These are phyloP conservation scores for Neurospora hispaniola DNA, from an alignment of 495 filamentous ascomycete species.

Conservation along the genomic window DNA sequence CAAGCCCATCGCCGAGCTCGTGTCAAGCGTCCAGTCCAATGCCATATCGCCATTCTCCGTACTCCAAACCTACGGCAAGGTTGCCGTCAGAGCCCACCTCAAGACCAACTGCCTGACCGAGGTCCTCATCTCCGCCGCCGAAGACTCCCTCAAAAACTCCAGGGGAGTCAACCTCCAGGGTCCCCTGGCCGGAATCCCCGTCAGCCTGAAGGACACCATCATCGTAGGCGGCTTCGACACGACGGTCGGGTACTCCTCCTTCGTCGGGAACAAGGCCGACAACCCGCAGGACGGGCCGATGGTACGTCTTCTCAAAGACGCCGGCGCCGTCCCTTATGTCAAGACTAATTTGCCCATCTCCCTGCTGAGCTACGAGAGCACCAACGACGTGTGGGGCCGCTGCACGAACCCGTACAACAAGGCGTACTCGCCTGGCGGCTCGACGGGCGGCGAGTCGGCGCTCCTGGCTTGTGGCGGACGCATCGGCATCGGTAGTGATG, in stretches of 20 bases:
- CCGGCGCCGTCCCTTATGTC: slow-evolving; percentile 90
- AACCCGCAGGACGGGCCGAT: slow-evolving; percentile 56
- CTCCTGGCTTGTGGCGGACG: slow-evolving; percentile 77
- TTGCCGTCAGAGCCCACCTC: slow-evolving; percentile 72
- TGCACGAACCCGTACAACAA: slow-evolving; percentile 74
- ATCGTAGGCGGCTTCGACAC: slow-evolving; percentile 79
- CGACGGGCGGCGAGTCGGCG: slow-evolving; percentile 81
- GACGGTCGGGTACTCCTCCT: slow-evolving; percentile 69
- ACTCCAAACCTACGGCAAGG: slow-evolving; percentile 81
- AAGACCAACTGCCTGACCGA: slow-evolving; percentile 91
- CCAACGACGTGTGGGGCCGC: slow-evolving; percentile 81
- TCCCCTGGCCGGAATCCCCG: slow-evolving; percentile 79
- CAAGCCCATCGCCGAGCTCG: slow-evolving; percentile 66
- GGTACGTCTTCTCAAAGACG: slow-evolving; percentile 73
- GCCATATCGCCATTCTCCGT: slow-evolving; percentile 59
- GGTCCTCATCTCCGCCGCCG: slow-evolving; percentile 69
- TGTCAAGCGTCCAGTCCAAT: slow-evolving; percentile 62
- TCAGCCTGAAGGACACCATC: slow-evolving; percentile 83
- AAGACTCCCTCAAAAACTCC: slow-evolving; percentile 49
- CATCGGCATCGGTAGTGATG: slow-evolving; percentile 93
- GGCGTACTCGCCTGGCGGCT: slow-evolving; percentile 82
- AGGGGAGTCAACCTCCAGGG: slow-evolving; percentile 63
- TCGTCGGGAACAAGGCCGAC: slow-evolving; percentile 51
- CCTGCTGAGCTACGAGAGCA: slow-evolving; percentile 82
- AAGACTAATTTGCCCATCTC: slow-evolving; percentile 95